Evolutionary conservation across 2,329 filamentous ascomycete genomes (phyloP).

Genomic region (Fusarium sp.): DNA sequence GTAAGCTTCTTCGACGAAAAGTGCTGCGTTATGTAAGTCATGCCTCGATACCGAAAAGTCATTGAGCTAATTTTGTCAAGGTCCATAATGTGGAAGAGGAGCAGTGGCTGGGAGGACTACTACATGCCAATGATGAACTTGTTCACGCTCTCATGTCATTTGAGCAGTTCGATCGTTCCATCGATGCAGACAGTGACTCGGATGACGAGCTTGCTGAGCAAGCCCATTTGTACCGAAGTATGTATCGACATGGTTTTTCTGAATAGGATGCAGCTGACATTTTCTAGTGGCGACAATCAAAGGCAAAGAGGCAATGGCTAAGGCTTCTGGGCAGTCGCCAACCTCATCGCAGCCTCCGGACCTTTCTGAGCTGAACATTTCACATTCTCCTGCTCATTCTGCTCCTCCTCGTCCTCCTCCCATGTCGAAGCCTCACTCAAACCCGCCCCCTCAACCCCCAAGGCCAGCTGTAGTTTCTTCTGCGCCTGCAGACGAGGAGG

Average conservation of each 20-base stretch:
- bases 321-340: constrained; percentile 56
- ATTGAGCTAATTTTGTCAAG: constrained; percentile 53
- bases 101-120: constrained; percentile 89
- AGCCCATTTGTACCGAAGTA: constrained; percentile 74
- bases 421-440: constrained; percentile 43
- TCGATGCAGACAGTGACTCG: constrained; percentile 80
- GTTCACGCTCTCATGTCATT: constrained; percentile 93
- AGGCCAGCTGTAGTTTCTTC: constrained; percentile 21
- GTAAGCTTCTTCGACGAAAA: constrained; percentile 86
- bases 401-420: constrained; percentile 59
- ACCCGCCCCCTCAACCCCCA: constrained; percentile 39
- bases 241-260: constrained; percentile 43
- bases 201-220: constrained; percentile 77
- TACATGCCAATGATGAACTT: constrained; percentile 97
- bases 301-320: constrained; percentile 62
- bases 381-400: constrained; percentile 57
- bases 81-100: constrained; percentile 93
- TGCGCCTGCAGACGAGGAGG: constrained; percentile 72
- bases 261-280: constrained; percentile 25
- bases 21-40: constrained; percentile 82
- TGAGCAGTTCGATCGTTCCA: constrained; percentile 90
- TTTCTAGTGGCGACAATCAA: constrained; percentile 67
- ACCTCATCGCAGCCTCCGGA: constrained; percentile 58
- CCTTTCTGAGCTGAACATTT: constrained; percentile 61
- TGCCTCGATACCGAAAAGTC: not conserved